phyloP scores from a whole-genome alignment of 192 early-diverging fungal species.

The Umbelopsis sp. region DNA sequence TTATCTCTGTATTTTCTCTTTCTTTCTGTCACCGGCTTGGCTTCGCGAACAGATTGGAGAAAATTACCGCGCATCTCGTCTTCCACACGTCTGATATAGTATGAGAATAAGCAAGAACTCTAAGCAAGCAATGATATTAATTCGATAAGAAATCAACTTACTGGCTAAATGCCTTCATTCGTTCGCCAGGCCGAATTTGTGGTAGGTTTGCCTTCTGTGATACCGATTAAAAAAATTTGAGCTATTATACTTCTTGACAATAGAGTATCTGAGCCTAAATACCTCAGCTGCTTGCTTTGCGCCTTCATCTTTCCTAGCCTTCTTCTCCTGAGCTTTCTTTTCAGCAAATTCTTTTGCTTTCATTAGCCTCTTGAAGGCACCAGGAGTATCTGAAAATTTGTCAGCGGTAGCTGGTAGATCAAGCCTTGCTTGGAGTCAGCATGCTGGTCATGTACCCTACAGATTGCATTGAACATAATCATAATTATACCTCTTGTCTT shows the following conservation, averaged over 20 bases:
- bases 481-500: constrained; percentile 11
- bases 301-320: constrained; percentile 14
- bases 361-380: constrained; percentile 44
- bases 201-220: neutral
- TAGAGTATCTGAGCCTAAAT: constrained; percentile 9
- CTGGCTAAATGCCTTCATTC: constrained; percentile 43
- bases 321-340: constrained; percentile 25
- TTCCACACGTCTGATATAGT: constrained; percentile 39
- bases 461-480: neutral
- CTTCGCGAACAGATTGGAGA: constrained; percentile 36
- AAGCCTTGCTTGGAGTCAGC: neutral
- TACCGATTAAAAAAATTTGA: neutral
- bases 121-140: neutral
- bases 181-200: constrained; percentile 42
- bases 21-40: constrained; percentile 39
- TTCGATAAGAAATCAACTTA: neutral
- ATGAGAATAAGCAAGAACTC: neutral
- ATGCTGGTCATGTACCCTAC: neutral
- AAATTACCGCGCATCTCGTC: constrained; percentile 41
- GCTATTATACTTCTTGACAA: neutral
- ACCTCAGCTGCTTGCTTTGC: constrained; percentile 9
- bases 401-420: constrained; percentile 42
- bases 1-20: constrained; percentile 52
- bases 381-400: constrained; percentile 41
- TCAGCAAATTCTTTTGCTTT: constrained; percentile 36